Evolutionary conservation across 2,329 filamentous ascomycete species (phyloP).

Genomic region (Corniculantispora saksenae): DNA sequence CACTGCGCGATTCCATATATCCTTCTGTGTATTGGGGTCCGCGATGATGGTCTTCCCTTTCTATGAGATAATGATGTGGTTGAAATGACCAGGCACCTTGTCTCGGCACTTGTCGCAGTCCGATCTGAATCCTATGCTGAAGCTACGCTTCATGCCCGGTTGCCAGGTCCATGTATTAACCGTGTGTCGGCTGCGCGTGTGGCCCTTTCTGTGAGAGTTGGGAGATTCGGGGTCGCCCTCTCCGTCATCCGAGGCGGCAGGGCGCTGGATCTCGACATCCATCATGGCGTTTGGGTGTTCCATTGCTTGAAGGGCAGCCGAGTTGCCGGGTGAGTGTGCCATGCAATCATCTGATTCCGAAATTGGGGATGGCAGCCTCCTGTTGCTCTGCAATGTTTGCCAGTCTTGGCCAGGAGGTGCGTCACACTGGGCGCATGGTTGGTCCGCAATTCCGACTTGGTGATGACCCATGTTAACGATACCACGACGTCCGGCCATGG

Average conservation of each 20-base stretch:
- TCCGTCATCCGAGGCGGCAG: constrained; percentile 30
- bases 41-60: constrained; percentile 29
- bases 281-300: constrained; percentile 42
- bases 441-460: constrained; percentile 40
- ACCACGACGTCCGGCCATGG: constrained; percentile 34
- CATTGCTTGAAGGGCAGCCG: constrained; percentile 41
- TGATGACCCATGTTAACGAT: constrained; percentile 42
- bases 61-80: constrained; percentile 72
- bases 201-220: constrained; percentile 54
- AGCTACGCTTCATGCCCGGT: constrained; percentile 66
- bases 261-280: constrained; percentile 35
- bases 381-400: constrained; percentile 54
- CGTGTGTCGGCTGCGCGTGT: constrained; percentile 60
- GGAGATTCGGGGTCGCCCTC: constrained; percentile 41
- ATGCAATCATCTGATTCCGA: constrained; percentile 55
- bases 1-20: constrained; percentile 28
- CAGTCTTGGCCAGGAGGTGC: constrained; percentile 53
- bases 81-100: constrained; percentile 78
- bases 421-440: constrained; percentile 40
- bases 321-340: constrained; percentile 37
- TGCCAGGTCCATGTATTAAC: constrained; percentile 62
- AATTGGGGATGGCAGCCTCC: constrained; percentile 60
- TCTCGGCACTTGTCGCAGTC: constrained; percentile 77
- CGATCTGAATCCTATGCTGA: constrained; percentile 76
- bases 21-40: constrained; percentile 23